Percentiles rank a stretch among this genome's conserved stretches.
phyloP scores from a whole-genome alignment of 768 basidiomycete genomes.

The Lentinula raphanica region DNA sequence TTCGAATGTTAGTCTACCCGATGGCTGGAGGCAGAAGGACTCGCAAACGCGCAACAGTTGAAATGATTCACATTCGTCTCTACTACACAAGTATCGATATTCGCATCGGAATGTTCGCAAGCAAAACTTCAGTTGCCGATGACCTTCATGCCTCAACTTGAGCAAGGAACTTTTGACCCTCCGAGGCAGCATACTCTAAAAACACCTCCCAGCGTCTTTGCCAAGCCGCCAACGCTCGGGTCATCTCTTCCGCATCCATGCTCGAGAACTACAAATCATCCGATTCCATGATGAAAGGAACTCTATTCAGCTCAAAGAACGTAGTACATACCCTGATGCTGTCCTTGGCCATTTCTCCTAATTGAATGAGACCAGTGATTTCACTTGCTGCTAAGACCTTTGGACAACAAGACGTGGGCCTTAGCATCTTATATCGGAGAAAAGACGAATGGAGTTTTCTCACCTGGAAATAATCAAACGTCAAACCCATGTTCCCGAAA shows the following conservation, averaged over 20 bases:
- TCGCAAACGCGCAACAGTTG: no score
- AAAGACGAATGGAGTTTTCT: slow-evolving; percentile 1
- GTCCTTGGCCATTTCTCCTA: slow-evolving; percentile 60
- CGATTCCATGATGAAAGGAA: not conserved
- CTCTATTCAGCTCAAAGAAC: not conserved
- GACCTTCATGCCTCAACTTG: not conserved
- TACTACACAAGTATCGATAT: no score
- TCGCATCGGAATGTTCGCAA: no score
- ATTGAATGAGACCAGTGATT: slow-evolving; percentile 55
- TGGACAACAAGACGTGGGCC: not conserved
- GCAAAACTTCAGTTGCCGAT: no score
- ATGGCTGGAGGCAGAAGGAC: no score
- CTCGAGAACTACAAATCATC: slow-evolving; percentile 34
- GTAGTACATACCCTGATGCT: slow-evolving; percentile 46
- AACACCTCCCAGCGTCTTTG: slow-evolving; percentile 44
- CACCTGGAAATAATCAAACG: slow-evolving; percentile 77
- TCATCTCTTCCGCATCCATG: slow-evolving; percentile 42
- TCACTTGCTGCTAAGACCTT: slow-evolving; percentile 68
- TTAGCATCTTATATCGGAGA: not conserved
- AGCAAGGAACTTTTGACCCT: not conserved
- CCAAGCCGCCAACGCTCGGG: slow-evolving; percentile 36
- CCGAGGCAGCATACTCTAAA: slow-evolving; percentile 25
- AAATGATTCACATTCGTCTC: no score
- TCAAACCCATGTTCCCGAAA: slow-evolving; percentile 74
- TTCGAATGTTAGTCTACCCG: no score